Evolutionary conservation across 2,329 filamentous ascomycete species (phyloP).

Genomic region (Fusarium phyllophilum): DNA sequence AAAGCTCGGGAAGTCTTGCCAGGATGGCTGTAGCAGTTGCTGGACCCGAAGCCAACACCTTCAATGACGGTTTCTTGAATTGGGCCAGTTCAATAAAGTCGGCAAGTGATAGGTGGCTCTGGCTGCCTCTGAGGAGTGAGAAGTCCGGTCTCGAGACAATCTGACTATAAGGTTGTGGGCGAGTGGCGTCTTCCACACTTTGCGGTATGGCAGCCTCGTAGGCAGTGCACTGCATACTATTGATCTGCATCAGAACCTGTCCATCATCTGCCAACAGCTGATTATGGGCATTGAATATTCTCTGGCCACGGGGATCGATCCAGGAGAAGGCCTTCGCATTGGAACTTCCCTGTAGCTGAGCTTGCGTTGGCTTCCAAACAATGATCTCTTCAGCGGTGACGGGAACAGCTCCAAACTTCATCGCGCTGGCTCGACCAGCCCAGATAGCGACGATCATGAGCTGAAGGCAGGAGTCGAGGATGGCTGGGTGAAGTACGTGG

Average conservation of each 20-base stretch:
- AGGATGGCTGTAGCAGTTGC: not conserved
- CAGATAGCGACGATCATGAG: not conserved
- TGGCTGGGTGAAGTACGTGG: not conserved
- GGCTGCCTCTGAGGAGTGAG: not conserved
- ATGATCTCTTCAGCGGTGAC: not conserved
- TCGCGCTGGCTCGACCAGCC: not conserved
- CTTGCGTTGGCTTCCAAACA: not conserved
- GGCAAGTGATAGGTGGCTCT: not conserved
- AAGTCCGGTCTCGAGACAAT: not conserved
- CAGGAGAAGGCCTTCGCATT: not conserved
- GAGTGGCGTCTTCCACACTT: not conserved
- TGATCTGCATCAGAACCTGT: not conserved
- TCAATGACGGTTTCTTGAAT: not conserved
- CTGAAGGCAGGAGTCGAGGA: not conserved
- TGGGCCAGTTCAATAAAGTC: not conserved
- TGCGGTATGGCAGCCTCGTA: not conserved
- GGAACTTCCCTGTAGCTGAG: not conserved
- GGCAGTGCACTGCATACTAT: not conserved
- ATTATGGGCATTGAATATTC: not conserved
- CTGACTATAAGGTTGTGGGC: not conserved
- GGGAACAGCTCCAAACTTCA: not conserved
- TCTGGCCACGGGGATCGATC: not conserved
- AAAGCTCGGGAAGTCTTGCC: not conserved
- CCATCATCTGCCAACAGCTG: not conserved
- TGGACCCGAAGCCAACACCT: not conserved